Conservation (phyloP, 306 rosid genomes). For the Begonia peltatifolia region DNA sequence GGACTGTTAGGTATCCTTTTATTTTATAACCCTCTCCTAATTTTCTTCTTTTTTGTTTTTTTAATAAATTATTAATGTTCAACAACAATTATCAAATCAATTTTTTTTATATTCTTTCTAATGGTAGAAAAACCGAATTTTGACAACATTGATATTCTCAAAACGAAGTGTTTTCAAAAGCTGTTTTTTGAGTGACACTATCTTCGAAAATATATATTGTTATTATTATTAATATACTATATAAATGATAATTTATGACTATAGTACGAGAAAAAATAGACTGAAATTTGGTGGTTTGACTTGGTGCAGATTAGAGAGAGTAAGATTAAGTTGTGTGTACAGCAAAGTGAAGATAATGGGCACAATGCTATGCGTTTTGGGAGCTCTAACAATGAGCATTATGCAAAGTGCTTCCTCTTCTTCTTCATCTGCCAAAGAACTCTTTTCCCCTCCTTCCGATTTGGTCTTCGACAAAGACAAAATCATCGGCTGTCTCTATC, state of each 20-base stretch:
- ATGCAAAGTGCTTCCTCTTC: slow-evolving; percentile 44
- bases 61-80: no score
- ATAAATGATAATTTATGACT: no score
- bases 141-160: no score
- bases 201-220: no score
- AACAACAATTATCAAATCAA: no score
- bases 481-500: slow-evolving; percentile 61
- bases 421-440: slow-evolving; percentile 2
- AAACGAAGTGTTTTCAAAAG: no score
- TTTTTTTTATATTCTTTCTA: no score
- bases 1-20: slow-evolving; percentile 44
- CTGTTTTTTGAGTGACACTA: no score
- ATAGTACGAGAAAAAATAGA: background rate
- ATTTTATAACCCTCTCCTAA: no score
- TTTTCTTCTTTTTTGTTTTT: no score
- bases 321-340: slow-evolving; percentile 34
- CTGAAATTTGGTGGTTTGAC: background rate
- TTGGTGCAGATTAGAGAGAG: slow-evolving; percentile 58
- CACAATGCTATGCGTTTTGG: slow-evolving; percentile 57
- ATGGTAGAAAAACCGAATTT: no score
- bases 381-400: slow-evolving; percentile 65
- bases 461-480: slow-evolving; percentile 36
- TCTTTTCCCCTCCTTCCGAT: slow-evolving; percentile 8
- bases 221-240: no score
- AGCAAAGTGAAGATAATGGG: slow-evolving; percentile 71